Conservation (phyloP, 768 basidiomycete genomes). For the Glaciozyma martinii region DNA sequence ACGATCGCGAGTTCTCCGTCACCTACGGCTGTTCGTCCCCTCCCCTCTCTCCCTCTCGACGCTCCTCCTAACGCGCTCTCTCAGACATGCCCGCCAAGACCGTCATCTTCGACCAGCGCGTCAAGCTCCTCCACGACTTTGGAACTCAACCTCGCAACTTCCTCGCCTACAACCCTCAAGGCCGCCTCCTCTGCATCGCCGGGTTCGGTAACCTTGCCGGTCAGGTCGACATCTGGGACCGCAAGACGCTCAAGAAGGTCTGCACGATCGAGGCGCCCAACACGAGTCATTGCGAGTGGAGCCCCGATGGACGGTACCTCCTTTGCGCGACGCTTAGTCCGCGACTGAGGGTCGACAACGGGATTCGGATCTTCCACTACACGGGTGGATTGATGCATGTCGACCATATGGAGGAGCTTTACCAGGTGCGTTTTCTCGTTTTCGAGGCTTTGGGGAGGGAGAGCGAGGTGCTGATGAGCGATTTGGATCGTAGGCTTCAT, state of each 20-base stretch:
- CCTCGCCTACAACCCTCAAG: slow-evolving; percentile 89
- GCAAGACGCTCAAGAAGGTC: slow-evolving; percentile 70
- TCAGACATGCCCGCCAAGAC: slow-evolving; percentile 91
- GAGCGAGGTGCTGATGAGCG: not conserved
- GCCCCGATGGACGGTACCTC: slow-evolving; percentile 81
- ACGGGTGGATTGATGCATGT: slow-evolving; percentile 76
- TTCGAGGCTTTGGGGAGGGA: not conserved
- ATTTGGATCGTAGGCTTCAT: slow-evolving; percentile 46
- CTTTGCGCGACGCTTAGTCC: slow-evolving; percentile 94
- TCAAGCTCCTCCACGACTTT: slow-evolving; percentile 79
- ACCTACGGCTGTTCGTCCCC: slow-evolving; percentile 78
- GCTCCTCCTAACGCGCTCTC: not conserved
- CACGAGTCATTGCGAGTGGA: slow-evolving; percentile 91
- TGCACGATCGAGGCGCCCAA: slow-evolving; percentile 79
- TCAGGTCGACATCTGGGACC: slow-evolving; percentile 83
- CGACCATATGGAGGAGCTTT: slow-evolving; percentile 75
- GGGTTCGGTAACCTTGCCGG: slow-evolving; percentile 97
- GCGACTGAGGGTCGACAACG: slow-evolving; percentile 90
- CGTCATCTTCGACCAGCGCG: slow-evolving; percentile 82
- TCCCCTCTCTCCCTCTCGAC: not conserved
- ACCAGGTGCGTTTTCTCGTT: slow-evolving; percentile 50
- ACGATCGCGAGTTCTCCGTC: slow-evolving; percentile 83
- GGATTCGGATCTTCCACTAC: slow-evolving; percentile 93
- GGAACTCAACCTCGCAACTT: slow-evolving; percentile 84
- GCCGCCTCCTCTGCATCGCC: slow-evolving; percentile 72